Base-by-base conservation (phyloP, 352 stramenopile genomes). In the Globisporangium echinulatum region DNA sequence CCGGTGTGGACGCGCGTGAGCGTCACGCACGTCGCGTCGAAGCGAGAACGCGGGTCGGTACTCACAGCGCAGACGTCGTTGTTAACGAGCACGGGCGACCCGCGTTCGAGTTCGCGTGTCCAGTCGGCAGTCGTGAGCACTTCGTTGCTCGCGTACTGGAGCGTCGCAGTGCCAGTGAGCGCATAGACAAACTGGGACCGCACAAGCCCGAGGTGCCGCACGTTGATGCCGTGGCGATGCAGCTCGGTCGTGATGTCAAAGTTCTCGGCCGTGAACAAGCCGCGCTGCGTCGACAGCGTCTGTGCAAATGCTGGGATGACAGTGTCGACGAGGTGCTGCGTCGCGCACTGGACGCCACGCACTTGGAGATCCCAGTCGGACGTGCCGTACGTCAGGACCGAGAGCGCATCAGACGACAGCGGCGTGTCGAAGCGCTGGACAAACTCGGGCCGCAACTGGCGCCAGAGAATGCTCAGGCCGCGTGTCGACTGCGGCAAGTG, bases 401-500 rank as follows among this genome's bases (percentile, higher is more conserved):
- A 92, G 13, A 96, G 67, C 1, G 89, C 88, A 62, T 97, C 90
- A 1, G 87, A 66, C 9, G 85, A 96, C 10, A 97, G 66, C 1
- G 90, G 77, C 0, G 67, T 67, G 19, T 57, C 57, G 50, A 76
- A 78, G 4, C 46, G 53, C 11, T 62, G 60, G 6, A 98, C 83
- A 52, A 96, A 72, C 59, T 97, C 89, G 0, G 92, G 90, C 33
- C 92, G 82, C 25, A 97, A 69, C 58, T 95, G 84, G 0, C 92
- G 76, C 89, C 90, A 98, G n/a, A 98, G 67, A 17, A 98, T 96
- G 51, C 72, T 92, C 74, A 97, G 88, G 2, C 85, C 83, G 6
- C 92, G 68, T 4, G 88, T 88, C 5, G 87, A 91, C 37, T 71
- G 59, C 39, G 77, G 55, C 15, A 98, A 62, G 55, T 97, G 89